These are phyloP conservation scores for Bolboschoenoplectus hybrid DNA, from an alignment of 202 grass and related monocot species.

Conservation along the genomic window DNA sequence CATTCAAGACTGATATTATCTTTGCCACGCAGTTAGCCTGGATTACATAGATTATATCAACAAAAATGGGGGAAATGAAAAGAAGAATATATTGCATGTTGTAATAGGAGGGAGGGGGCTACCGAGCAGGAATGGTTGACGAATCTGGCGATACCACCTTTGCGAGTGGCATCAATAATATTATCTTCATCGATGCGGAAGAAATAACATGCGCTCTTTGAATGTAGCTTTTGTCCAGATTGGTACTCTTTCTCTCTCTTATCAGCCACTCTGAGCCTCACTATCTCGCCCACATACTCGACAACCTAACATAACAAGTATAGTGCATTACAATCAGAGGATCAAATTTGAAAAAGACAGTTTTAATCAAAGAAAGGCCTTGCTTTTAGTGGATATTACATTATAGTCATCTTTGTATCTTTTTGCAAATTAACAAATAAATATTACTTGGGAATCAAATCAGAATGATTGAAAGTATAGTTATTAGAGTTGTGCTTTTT, in stretches of 20 bases:
- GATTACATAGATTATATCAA: slow-evolving; percentile 33
- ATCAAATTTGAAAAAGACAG: neutral
- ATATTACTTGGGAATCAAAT: neutral
- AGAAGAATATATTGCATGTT: neutral
- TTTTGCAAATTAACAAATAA: slow-evolving; percentile 8
- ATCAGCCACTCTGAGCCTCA: slow-evolving; percentile 78
- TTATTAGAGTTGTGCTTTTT: neutral
- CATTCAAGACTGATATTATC: slow-evolving; percentile 76
- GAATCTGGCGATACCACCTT: slow-evolving; percentile 94
- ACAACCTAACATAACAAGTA: slow-evolving; percentile 58
- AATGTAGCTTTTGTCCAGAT: slow-evolving; percentile 73
- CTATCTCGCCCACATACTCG: slow-evolving; percentile 91
- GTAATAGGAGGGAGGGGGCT: slow-evolving; percentile 20
- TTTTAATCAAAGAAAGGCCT: neutral
- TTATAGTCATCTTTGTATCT: slow-evolving; percentile 1
- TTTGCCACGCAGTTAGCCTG: slow-evolving; percentile 94
- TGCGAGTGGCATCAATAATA: slow-evolving; percentile 89
- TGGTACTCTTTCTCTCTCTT: slow-evolving; percentile 82
- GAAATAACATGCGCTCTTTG: slow-evolving; percentile 90
- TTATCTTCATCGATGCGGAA: slow-evolving; percentile 90
- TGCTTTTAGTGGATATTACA: neutral
- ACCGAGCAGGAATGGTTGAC: slow-evolving; percentile 95
- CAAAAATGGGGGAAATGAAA: slow-evolving; percentile 39
- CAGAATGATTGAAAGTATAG: neutral
- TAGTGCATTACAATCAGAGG: slow-evolving; percentile 29